phyloP scores from a whole-genome alignment of 805 yeast species.

The Pichia cephalocereana region DNA sequence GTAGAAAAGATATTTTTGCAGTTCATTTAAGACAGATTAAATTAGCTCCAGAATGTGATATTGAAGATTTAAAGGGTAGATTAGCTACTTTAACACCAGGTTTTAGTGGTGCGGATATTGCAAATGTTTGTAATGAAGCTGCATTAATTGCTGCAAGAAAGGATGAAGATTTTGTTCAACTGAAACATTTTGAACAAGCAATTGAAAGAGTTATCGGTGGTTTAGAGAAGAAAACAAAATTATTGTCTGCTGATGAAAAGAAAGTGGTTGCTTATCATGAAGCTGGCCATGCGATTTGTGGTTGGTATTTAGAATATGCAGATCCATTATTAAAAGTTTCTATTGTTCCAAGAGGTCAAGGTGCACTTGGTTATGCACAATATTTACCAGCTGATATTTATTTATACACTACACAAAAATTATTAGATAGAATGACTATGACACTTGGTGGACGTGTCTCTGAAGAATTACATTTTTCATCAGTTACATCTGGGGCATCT shows the following conservation, averaged over 20 bases:
- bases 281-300: slow-evolving; percentile 96
- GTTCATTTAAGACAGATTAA: slow-evolving; percentile 67
- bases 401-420: slow-evolving; percentile 65
- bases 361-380: slow-evolving; percentile 94
- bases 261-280: slow-evolving; percentile 87
- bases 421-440: slow-evolving; percentile 84
- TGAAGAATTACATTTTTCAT: slow-evolving; percentile 78
- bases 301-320: slow-evolving; percentile 83
- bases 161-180: slow-evolving; percentile 50
- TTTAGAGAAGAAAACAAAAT: slow-evolving; percentile 75
- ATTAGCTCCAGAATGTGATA: slow-evolving; percentile 33
- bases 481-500: slow-evolving; percentile 86
- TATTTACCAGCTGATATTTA: slow-evolving; percentile 86
- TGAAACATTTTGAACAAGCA: slow-evolving; percentile 80
- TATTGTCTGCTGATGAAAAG: slow-evolving; percentile 73
- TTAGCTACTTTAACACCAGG: slow-evolving; percentile 92
- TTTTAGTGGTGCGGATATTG: slow-evolving; percentile 93
- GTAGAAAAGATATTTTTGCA: slow-evolving; percentile 76
- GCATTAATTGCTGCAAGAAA: slow-evolving; percentile 87
- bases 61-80: slow-evolving; percentile 66
- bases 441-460: slow-evolving; percentile 88
- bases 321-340: slow-evolving; percentile 91
- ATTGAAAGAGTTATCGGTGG: slow-evolving; percentile 94
- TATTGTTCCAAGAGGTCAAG: slow-evolving; percentile 89
- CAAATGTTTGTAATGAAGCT: slow-evolving; percentile 90